These are phyloP conservation scores for Magnaporthiopsis poae DNA, from an alignment of 2,329 filamentous ascomycete genomes.

Conservation along the genomic window DNA sequence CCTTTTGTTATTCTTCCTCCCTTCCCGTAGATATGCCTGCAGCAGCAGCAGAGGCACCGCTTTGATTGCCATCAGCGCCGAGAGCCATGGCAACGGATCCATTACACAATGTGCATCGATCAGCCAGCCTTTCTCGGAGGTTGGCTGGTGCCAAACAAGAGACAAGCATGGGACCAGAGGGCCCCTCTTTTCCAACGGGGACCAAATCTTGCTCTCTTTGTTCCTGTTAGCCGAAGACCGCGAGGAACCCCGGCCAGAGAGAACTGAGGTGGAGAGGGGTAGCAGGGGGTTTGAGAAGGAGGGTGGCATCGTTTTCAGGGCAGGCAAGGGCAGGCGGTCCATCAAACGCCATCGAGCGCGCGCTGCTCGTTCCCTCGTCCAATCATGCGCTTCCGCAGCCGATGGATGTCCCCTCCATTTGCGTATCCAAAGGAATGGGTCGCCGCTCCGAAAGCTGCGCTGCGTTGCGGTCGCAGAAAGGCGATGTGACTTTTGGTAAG, in stretches of 20 bases:
- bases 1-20: too few relatives aligned
- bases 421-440: neutral
- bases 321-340: neutral
- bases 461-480: too few relatives aligned
- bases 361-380: neutral
- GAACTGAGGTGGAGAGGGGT: neutral
- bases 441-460: too few relatives aligned
- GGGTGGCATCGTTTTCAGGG: neutral
- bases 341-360: neutral
- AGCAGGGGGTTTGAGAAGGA: neutral
- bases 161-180: neutral
- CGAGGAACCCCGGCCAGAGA: neutral
- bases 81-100: neutral
- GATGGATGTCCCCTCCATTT: neutral
- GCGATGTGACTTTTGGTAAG: too few relatives aligned
- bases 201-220: neutral
- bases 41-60: too few relatives aligned
- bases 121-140: too few relatives aligned
- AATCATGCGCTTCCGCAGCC: neutral
- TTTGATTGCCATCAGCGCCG: neutral
- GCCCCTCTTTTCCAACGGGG: neutral
- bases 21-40: too few relatives aligned
- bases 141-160: too few relatives aligned
- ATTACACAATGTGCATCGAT: neutral
- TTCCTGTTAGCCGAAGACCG: neutral